Evolutionary conservation across 1,284 basidiomycete genomes (phyloP), one percentile per base, ranked within the genome.

Genomic region (Austroboletus olivaceoglutinosus): DNA sequence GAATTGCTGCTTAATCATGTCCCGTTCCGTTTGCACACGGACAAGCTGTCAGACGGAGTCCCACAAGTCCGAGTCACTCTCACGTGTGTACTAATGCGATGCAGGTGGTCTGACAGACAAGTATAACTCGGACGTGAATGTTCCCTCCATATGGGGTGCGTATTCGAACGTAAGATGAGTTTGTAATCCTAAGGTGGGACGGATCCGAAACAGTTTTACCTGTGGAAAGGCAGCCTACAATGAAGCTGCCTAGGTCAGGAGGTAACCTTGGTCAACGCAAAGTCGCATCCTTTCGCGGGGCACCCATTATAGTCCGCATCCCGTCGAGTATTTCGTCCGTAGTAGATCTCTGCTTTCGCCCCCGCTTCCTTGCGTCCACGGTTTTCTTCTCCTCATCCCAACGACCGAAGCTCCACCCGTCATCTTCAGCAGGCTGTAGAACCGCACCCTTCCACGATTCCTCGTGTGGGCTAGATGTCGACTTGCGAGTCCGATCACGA

Each of bases 321-420:
- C 10, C 7, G 5, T 25, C 23, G 23, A 25, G 23, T 25, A 25
- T 25, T 25, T 25, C 25, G 25, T 25, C 25, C 10, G 5, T 25
- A 25, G 22, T 15, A 21, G 33, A 4, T 30, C 16, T 42, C 30
- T 16, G 4, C 39, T 31, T 48, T 16, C 45, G 18, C 25, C 31
- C 44, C 18, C 15, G 54, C 23, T 23, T 52, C 27, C 13, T 53
- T 43, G 30, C 33, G 5, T 42, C 43, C 19, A 34, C 33, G 4
- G 19, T 4, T 3, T 29, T 45, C 29, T 42, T 47, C 22, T 33
- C 48, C 36, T 43, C 39, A 30, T 47, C 53, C 68, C 68, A 69
- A 1, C 50, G 34, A 36, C 63, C 65, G 27, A 70, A 69, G n/a
- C 56, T 46, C 64, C 64, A 70, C 11, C 51, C 58, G 18, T 70